These are phyloP conservation scores for Nakazawaea peltata DNA, from an alignment of 805 yeast genomes.

Conservation along the genomic window DNA sequence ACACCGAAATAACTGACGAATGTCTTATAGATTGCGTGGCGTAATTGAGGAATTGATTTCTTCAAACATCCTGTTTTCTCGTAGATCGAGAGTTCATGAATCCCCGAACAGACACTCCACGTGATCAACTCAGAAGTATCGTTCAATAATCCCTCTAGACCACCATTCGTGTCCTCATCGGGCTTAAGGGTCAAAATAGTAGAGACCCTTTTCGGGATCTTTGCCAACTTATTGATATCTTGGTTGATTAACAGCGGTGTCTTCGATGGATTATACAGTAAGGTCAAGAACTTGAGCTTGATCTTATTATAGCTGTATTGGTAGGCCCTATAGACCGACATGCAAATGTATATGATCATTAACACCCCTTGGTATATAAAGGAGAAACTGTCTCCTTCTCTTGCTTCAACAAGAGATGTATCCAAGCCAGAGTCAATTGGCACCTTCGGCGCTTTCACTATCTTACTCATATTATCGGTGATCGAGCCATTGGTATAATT, in stretches of 20 bases:
- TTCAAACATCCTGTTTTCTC: constrained; percentile 71
- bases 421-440: too few species aligned
- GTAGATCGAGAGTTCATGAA: constrained; percentile 62
- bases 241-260: constrained; percentile 82
- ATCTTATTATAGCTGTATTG: constrained; percentile 44
- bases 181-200: constrained; percentile 67
- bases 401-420: too few species aligned
- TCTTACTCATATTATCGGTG: neutral
- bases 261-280: constrained; percentile 61
- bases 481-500: neutral
- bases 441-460: neutral
- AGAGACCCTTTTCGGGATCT: constrained; percentile 73
- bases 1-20: constrained; percentile 71
- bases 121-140: constrained; percentile 72
- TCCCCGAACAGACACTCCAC: constrained; percentile 90
- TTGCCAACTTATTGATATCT: constrained; percentile 65
- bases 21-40: constrained; percentile 47
- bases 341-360: constrained; percentile 43
- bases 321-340: constrained; percentile 45
- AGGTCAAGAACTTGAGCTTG: constrained; percentile 47
- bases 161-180: constrained; percentile 84
- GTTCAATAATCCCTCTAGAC: constrained; percentile 70
- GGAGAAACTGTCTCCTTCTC: constrained; percentile 16
- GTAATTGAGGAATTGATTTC: constrained; percentile 44
- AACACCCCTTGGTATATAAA: constrained; percentile 40